These are phyloP conservation scores for Hanseniaspora meyeri DNA, from an alignment of 805 yeast species.

Conservation along the genomic window DNA sequence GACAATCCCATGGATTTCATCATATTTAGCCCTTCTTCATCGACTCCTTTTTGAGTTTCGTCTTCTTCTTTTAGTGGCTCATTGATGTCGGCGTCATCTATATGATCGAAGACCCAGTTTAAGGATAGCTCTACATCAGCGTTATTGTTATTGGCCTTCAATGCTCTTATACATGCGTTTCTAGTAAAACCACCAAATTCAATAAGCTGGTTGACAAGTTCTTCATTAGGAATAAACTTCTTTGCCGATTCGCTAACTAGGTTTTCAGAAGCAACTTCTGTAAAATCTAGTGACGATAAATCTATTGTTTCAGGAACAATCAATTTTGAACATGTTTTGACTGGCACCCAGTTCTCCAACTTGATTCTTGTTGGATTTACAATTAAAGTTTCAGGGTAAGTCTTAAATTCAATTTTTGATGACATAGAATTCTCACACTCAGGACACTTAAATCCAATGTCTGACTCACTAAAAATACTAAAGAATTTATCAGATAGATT, in stretches of 20 bases:
- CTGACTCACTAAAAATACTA: conserved; percentile 41
- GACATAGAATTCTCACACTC: conserved; percentile 32
- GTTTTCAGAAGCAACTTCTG: conserved; percentile 20
- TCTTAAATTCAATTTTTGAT: conserved; percentile 18
- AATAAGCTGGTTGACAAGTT: conserved; percentile 41
- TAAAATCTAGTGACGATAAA: conserved; percentile 30
- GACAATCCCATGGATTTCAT: conserved; percentile 63
- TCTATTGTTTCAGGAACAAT: conserved; percentile 36
- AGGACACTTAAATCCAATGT: conserved; percentile 53
- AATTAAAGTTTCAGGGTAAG: conserved; percentile 60
- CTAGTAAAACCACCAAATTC: conserved; percentile 79
- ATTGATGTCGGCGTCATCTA: conserved; percentile 75
- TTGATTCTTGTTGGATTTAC: conserved; percentile 69
- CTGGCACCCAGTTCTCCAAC: conserved; percentile 81
- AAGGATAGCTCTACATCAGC: conserved; percentile 53
- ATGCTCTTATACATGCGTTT: conserved; percentile 50
- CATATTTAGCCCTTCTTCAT: conserved; percentile 22
- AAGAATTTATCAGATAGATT: conserved; percentile 33
- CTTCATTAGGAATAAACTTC: conserved; percentile 43
- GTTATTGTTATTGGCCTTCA: conserved; percentile 58
- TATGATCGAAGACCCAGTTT: conserved; percentile 81
- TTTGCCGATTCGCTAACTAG: conserved; percentile 23
- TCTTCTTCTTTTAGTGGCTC: conserved; percentile 37
- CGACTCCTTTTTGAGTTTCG: neutral
- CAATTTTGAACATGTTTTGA: conserved; percentile 66